Evolutionary conservation across 163 green algal species (phyloP).

Genomic region (Scenedesmus sp.): DNA sequence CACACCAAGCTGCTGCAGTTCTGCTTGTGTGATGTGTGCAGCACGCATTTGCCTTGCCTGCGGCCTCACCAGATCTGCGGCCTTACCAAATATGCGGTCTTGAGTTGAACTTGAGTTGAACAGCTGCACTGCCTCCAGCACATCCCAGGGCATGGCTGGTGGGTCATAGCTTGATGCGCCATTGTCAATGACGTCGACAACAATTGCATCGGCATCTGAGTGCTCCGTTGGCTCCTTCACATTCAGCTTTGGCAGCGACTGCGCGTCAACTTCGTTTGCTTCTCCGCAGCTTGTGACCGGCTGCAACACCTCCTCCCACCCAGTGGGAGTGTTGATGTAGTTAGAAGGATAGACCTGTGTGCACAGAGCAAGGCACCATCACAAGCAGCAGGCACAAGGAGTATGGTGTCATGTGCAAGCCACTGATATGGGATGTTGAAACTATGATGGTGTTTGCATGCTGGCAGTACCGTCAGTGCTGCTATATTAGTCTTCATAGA

Average conservation of each 20-base stretch:
- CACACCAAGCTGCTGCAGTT: neutral
- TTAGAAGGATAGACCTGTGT: constrained; percentile 32
- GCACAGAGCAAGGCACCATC: neutral
- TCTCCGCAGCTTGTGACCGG: constrained; percentile 14
- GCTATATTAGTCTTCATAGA: no score
- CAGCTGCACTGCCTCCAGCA: constrained; percentile 16
- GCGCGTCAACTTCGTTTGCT: neutral
- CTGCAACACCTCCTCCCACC: constrained; percentile 28
- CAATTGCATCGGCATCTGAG: neutral
- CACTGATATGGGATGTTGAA: no score
- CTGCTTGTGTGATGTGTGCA: neutral
- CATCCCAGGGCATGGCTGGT: constrained; percentile 29
- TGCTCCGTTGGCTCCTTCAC: neutral
- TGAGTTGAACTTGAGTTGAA: constrained; percentile 8
- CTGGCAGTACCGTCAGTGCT: no score
- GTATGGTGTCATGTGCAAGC: no score
- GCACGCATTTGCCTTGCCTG: neutral
- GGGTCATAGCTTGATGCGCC: neutral
- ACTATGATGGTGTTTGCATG: no score
- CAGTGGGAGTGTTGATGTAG: constrained; percentile 1
- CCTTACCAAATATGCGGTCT: neutral
- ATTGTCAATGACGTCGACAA: constrained; percentile 21
- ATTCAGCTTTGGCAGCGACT: neutral
- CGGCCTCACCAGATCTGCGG: constrained; percentile 30
- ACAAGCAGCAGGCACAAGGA: neutral